Evolutionary conservation across 495 filamentous ascomycete genomes (phyloP), one percentile per base, ranked within the genome.

Genomic region (Tuber aestivum): DNA sequence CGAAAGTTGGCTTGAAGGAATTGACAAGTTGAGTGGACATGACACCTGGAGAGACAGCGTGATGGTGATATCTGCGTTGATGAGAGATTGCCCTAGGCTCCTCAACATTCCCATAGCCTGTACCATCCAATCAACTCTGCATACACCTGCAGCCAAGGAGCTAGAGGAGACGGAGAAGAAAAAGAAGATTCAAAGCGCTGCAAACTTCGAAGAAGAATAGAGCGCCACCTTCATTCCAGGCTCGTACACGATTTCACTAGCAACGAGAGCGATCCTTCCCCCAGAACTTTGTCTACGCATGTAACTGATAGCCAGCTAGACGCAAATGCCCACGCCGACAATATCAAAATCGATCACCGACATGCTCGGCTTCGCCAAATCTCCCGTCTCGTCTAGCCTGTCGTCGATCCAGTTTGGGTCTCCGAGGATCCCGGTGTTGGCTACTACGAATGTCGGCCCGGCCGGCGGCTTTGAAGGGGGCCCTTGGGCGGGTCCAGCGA

Each of bases 211-310:
- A 16, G 82, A 76, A 27, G 77, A 73, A 68, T 84, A 85, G 12
- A 85, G 74, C 10, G 84, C 81, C 6, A 83, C 61, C 5, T 41
- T 73, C 40, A 79, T 76, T 71, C 84, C 84, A 1, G 84, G 82
- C 20, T 78, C 77, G 72, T 84, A 85, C 12, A 80, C 82, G 10
- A 81, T 80, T 18, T 79, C 79, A 72, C 84, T 85, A 20, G 78
- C 69, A 3, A 84, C 84, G 73, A 84, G 80, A 8, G 84, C 83
- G 69, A 85, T 81, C 70, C 82, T 84, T 7, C 84, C 83, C 2
- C 75, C 73, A 12, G 42, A 70, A 6, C 72, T 72, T 27, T 76
- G 71, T n/a, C 73, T 72, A 27, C 75, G 78, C 72, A 84, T 83
- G 16, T 44, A 72, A 48, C 80, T 80, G 76, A 76, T 69, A 21